These are phyloP conservation scores for Penicillium capsulatum DNA, from an alignment of 2,329 filamentous ascomycete genomes.

Conservation along the genomic window DNA sequence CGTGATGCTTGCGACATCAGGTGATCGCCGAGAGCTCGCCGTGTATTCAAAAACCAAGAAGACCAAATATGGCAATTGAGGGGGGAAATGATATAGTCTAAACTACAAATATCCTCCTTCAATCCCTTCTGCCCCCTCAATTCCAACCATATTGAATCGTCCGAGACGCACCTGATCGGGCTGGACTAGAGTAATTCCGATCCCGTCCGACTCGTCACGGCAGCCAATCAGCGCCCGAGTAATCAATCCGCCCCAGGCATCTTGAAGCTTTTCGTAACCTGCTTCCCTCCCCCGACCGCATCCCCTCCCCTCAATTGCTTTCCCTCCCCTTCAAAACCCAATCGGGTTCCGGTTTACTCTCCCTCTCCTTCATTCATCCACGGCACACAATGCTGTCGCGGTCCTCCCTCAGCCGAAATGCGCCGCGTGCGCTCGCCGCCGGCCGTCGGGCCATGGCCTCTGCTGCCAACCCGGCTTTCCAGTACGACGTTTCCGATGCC, in stretches of 20 bases:
- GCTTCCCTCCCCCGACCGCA: slow-evolving; percentile 21
- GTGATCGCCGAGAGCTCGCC: no score
- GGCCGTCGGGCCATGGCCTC: slow-evolving; percentile 61
- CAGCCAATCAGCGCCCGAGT: slow-evolving; percentile 38
- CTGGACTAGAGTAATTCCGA: slow-evolving; percentile 28
- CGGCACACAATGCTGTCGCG: slow-evolving; percentile 64
- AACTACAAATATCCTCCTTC: no score
- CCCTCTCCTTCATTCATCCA: slow-evolving; percentile 37
- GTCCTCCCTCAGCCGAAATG: slow-evolving; percentile 60
- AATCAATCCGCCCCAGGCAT: slow-evolving; percentile 38
- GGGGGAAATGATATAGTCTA: no score
- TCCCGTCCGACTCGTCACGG: slow-evolving; percentile 39
- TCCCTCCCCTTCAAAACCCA: slow-evolving; percentile 28
- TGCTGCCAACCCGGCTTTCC: slow-evolving; percentile 67
- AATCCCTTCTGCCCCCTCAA: no score
- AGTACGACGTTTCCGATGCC: slow-evolving; percentile 82
- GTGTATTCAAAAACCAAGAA: no score
- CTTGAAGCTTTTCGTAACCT: slow-evolving; percentile 43
- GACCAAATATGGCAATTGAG: no score
- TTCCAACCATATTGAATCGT: no score
- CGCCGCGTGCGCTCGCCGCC: slow-evolving; percentile 57
- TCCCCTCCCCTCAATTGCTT: slow-evolving; percentile 29
- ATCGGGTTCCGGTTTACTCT: slow-evolving; percentile 31
- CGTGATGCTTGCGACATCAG: slow-evolving; percentile 18
- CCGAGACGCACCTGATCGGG: neutral